phyloP scores from a whole-genome alignment of 148 eudicot species.

The Rhododendron williamsianum region DNA sequence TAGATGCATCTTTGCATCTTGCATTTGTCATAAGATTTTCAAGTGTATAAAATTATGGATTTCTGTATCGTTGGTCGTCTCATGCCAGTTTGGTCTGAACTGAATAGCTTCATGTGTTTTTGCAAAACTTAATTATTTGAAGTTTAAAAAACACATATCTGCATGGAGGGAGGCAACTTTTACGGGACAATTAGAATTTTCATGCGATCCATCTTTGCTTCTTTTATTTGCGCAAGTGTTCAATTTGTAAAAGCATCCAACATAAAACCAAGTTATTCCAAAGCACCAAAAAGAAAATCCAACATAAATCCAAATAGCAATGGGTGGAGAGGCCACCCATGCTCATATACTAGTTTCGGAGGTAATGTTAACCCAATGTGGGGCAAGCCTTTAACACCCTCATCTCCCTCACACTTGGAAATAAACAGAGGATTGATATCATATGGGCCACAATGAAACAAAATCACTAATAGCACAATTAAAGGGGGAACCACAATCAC shows the following conservation, averaged over 20 bases:
- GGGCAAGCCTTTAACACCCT: not conserved
- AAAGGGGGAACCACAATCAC: not conserved
- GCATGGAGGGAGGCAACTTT: not conserved
- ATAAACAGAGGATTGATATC: not conserved
- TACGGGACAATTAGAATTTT: not conserved
- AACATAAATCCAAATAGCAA: not conserved
- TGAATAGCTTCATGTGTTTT: constrained; percentile 6
- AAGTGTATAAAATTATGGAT: not conserved
- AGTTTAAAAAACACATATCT: not conserved
- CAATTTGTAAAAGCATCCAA: not conserved
- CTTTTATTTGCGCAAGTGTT: not conserved
- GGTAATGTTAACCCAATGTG: not conserved
- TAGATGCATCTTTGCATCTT: not conserved
- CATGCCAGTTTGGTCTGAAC: not conserved
- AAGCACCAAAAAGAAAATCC: not conserved
- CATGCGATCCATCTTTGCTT: not conserved
- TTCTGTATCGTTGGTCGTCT: not conserved
- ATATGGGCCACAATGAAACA: not conserved
- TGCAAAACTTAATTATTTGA: not conserved
- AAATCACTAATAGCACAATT: not conserved
- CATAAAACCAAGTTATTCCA: not conserved
- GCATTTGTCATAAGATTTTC: not conserved
- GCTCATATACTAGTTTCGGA: not conserved
- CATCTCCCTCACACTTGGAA: not conserved
- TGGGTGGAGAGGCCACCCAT: not conserved